Base-by-base conservation (phyloP, 1,284 basidiomycete genomes). In the Wallemia ichthyophaga region DNA sequence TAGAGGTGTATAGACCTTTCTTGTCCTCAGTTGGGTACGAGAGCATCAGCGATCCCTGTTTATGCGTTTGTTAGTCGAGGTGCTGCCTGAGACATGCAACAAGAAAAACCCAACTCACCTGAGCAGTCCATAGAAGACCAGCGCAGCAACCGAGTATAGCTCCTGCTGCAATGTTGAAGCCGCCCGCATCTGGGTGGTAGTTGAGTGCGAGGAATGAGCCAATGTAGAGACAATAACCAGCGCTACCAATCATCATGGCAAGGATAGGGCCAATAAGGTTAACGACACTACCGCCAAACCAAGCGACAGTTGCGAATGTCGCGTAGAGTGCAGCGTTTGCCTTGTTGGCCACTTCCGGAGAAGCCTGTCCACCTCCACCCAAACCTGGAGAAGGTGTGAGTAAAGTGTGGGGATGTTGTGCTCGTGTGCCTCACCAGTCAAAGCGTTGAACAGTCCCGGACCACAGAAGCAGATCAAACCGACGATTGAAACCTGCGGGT, bases 1-100 rank as follows among this genome's bases (percentile, higher is more conserved):
- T 56, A 24, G 70, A 68, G 63, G 73, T 72, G 24, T 68, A 62
- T 25, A 68, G 62, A 13, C 73, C 72, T 61, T 74, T 74, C 58
- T 71, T 69, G 58, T 64, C 65, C 62, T 74, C 73, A 1, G 68
- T 66, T 0, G 72, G 70, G 64, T 73, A 73, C 9, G 71, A 65
- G 60, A 75, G 69, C 67, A 73, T 73, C 58, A 74, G 67, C 1
- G 69, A 63, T 7, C 73, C 73, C 61, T 74, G 71, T 0, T 68
- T 56, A 21, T 11, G 48, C 11, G n/a, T 55, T 55, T 56, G 27
- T 27, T 24, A 56, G 55, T 11, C 28, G 28, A 31, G 28, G 25
- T 25, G 9, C 7, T 11, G 48, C 23, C 28, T 7, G 17, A 31
- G 37, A 21, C 9, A 48, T 48, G 13, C 9, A 21, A 48, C 11